phyloP scores from a whole-genome alignment of 805 yeast genomes.

The Nakazawaea wickerhamii region DNA sequence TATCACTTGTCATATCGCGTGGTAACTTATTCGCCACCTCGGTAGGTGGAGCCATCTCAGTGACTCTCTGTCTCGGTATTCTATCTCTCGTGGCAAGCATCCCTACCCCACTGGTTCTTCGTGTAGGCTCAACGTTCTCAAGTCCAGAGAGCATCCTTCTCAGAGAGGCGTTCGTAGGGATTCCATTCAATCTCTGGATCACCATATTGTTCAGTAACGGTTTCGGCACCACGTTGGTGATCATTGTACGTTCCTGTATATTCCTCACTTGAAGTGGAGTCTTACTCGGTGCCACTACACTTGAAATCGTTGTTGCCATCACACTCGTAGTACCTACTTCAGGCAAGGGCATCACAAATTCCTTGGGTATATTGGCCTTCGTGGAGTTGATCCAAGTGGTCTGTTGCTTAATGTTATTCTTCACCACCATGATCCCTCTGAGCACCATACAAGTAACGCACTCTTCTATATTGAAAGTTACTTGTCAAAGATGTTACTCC shows the following conservation, averaged over 20 bases:
- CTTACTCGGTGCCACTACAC: neutral
- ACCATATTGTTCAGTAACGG: too few species aligned
- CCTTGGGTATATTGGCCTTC: conserved; percentile 10
- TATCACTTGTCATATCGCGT: neutral
- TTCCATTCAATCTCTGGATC: conserved; percentile 1
- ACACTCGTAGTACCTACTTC: neutral
- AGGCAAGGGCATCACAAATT: conserved; percentile 2
- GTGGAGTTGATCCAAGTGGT: conserved; percentile 6
- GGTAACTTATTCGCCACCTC: neutral
- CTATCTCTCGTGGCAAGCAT: conserved; percentile 5
- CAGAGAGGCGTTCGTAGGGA: neutral
- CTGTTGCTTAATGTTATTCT: conserved; percentile 8
- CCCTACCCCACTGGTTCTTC: conserved; percentile 6
- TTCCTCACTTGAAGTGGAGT: neutral
- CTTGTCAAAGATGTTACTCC: too few species aligned
- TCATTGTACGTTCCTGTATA: neutral
- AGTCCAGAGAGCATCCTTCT: conserved; percentile 7
- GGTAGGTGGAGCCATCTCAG: neutral
- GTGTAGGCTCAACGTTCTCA: conserved; percentile 8
- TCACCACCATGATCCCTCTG: conserved; percentile 11
- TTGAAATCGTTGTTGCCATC: neutral
- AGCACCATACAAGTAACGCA: neutral
- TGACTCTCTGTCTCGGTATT: neutral
- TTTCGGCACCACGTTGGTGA: too few species aligned
- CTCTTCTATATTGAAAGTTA: too few species aligned